Percentiles rank a stretch among this genome's conserved stretches.
phyloP scores from a whole-genome alignment of 116 monocot genomes.

The Dioscorea cayenensis region DNA sequence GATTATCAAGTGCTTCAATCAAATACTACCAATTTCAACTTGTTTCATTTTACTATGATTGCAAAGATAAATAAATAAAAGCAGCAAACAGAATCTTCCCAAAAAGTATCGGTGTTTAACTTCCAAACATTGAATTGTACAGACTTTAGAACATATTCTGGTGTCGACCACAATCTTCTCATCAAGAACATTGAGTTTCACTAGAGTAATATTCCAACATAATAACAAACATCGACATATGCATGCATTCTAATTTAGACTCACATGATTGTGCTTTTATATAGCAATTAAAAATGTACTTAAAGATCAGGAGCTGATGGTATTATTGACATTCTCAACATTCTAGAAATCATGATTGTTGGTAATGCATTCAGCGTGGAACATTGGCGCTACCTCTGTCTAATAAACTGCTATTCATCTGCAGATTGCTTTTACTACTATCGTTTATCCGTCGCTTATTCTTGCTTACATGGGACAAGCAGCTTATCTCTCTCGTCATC shows the following conservation, averaged over 20 bases:
- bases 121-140: no score
- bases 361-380: neutral
- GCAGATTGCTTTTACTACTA: constrained; percentile 86
- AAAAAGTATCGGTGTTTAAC: no score
- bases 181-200: neutral
- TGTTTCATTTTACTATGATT: no score
- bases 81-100: no score
- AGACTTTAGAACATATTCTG: no score
- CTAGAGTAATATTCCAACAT: neutral
- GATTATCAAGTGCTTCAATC: no score
- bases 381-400: neutral
- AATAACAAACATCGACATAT: neutral
- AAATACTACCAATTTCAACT: no score
- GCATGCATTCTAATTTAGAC: neutral
- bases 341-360: neutral
- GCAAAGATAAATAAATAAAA: no score
- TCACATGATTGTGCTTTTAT: neutral
- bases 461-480: constrained; percentile 99
- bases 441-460: constrained; percentile 89
- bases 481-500: constrained; percentile 89
- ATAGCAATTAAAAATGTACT: neutral
- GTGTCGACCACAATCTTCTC: no score
- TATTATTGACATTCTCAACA: neutral
- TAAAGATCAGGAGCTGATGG: neutral
- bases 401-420: constrained; percentile 6